Percentiles rank a stretch among this genome's conserved stretches.
Evolutionary conservation across 768 basidiomycete genomes (phyloP).

Genomic region (Mycena galopus): DNA sequence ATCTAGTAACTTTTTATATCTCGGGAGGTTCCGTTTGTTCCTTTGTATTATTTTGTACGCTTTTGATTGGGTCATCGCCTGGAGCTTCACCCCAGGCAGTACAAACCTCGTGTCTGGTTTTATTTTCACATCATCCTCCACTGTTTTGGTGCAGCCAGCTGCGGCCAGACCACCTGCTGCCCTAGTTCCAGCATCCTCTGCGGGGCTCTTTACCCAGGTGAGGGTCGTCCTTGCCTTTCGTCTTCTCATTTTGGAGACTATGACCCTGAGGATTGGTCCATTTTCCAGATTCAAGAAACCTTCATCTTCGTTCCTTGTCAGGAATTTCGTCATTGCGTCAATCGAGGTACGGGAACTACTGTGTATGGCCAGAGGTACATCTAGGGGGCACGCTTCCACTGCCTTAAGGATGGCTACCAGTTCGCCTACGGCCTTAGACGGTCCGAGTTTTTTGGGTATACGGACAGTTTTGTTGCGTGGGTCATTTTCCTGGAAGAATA

Average conservation of each 20-base stretch:
- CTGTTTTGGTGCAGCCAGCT: too few species aligned
- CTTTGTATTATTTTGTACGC: background rate
- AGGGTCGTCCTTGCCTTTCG: background rate
- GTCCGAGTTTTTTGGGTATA: background rate
- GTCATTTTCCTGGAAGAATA: background rate
- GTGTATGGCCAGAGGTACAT: background rate
- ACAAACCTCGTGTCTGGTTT: background rate
- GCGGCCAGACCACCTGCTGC: too few species aligned
- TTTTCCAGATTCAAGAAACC: background rate
- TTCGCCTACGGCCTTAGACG: background rate
- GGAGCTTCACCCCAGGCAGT: background rate
- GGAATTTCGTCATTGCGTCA: too few species aligned
- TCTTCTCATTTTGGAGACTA: background rate
- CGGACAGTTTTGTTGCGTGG: background rate
- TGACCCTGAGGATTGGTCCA: background rate
- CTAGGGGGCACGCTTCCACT: background rate
- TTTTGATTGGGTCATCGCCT: background rate
- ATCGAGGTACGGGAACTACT: background rate
- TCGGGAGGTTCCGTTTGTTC: background rate
- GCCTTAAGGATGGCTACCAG: background rate
- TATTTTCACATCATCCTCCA: background rate
- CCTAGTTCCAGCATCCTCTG: too few species aligned
- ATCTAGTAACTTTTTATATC: background rate
- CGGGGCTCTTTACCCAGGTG: too few species aligned
- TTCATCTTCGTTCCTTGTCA: background rate